Evolutionary conservation across 139 green algal genomes (phyloP).

Genomic region (Chlamydomonas asymmetrica): DNA sequence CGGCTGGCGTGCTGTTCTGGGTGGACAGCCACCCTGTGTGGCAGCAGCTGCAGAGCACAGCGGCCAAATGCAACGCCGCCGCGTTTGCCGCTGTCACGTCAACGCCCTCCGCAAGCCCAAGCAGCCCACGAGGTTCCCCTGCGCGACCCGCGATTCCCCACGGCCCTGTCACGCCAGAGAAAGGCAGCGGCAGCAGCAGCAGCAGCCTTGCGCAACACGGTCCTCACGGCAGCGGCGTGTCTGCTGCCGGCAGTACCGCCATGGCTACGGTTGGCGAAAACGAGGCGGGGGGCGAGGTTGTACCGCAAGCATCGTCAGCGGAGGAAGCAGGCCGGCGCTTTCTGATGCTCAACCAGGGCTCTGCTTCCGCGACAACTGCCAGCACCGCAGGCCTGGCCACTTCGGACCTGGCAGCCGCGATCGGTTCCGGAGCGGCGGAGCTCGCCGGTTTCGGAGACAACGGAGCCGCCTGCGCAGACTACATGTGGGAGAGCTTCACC

Average conservation of each 20-base stretch:
- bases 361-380: too few species aligned
- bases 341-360: too few species aligned
- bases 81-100: not conserved
- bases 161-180: not conserved
- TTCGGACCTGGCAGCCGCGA: too few species aligned
- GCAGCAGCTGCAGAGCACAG: not conserved
- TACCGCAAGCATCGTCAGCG: too few species aligned
- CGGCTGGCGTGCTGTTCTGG: constrained; percentile 11
- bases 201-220: not conserved
- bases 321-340: too few species aligned
- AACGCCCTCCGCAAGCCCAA: not conserved
- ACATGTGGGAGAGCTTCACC: too few species aligned
- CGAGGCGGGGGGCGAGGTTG: too few species aligned
- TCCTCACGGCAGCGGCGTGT: not conserved
- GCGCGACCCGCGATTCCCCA: not conserved
- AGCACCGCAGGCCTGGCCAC: too few species aligned
- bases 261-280: too few species aligned
- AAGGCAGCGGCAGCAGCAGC: constrained; percentile 12
- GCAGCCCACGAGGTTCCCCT: not conserved
- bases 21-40: constrained; percentile 11
- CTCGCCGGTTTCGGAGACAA: too few species aligned
- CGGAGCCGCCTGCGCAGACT: too few species aligned
- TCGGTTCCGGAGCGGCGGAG: too few species aligned
- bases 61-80: not conserved
- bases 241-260: constrained; percentile 14